Evolutionary conservation across 75 land plant species (phyloP).

Genomic region (Sequoiadendron giganteum): DNA sequence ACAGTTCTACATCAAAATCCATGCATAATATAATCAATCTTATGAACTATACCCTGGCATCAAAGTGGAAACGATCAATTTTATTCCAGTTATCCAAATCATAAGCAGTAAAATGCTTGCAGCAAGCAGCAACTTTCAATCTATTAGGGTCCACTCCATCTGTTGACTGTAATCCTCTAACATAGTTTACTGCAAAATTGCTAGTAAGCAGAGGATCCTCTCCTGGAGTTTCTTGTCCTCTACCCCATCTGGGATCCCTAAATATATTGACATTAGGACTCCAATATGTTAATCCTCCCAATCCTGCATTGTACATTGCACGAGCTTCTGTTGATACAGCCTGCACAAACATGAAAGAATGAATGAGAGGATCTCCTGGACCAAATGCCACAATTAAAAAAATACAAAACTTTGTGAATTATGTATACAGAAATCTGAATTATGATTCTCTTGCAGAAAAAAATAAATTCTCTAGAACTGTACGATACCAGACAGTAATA

Average conservation of each 20-base stretch:
- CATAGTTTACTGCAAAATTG: conserved; percentile 57
- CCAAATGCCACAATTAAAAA: neutral
- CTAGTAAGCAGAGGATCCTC: conserved; percentile 75
- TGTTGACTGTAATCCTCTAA: conserved; percentile 67
- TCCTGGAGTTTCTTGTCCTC: conserved; percentile 94
- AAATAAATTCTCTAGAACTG: neutral
- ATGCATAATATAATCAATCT: neutral
- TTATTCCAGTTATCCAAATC: conserved; percentile 86
- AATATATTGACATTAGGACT: conserved; percentile 88
- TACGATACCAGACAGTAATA: neutral
- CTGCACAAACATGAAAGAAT: conserved; percentile 28
- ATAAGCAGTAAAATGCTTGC: conserved; percentile 88
- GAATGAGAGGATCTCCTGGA: neutral
- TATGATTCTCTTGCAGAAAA: neutral
- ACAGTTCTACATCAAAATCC: neutral
- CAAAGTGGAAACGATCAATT: conserved; percentile 67
- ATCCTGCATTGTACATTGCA: conserved; percentile 90
- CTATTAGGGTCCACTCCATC: conserved; percentile 28
- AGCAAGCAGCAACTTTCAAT: conserved; percentile 81
- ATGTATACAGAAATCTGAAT: neutral
- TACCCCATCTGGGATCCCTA: conserved; percentile 93
- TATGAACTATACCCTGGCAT: conserved; percentile 51
- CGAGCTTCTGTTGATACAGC: conserved; percentile 89
- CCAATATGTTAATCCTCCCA: conserved; percentile 86
- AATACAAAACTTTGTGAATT: neutral